These are phyloP conservation scores for Cyclotella cryptica DNA, from an alignment of 108 stramenopile genomes.

Conservation along the genomic window DNA sequence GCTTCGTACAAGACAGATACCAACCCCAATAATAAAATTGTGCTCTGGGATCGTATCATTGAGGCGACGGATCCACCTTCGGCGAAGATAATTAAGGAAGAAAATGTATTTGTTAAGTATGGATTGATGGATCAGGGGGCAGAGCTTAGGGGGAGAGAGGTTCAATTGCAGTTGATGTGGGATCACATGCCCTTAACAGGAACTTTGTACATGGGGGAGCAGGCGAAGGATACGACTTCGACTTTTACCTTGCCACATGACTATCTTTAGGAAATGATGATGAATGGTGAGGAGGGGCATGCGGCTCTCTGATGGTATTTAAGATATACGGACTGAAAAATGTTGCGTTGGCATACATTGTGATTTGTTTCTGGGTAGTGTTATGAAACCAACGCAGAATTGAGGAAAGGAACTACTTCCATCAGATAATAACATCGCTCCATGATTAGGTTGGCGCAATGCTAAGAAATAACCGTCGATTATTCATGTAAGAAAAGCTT, in stretches of 20 bases:
- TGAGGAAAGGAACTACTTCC: too few relatives aligned
- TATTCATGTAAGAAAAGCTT: background rate
- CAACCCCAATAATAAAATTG: slow-evolving; percentile 91
- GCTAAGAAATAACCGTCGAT: too few relatives aligned
- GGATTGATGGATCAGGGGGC: slow-evolving; percentile 95
- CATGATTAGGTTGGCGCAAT: too few relatives aligned
- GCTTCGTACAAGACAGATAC: slow-evolving; percentile 87
- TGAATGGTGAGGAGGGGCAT: background rate
- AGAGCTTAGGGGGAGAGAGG: slow-evolving; percentile 90
- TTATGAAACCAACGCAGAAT: too few relatives aligned
- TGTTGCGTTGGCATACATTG: too few relatives aligned
- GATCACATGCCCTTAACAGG: slow-evolving; percentile 99
- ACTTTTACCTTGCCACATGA: slow-evolving; percentile 79
- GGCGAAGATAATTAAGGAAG: slow-evolving; percentile 74
- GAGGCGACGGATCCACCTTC: slow-evolving; percentile 71
- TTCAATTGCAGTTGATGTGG: slow-evolving; percentile 91
- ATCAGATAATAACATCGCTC: too few relatives aligned
- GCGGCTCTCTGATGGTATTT: background rate
- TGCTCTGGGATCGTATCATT: slow-evolving; percentile 97
- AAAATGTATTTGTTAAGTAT: slow-evolving; percentile 95
- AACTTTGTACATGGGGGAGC: slow-evolving; percentile 77
- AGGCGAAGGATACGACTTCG: slow-evolving; percentile 57
- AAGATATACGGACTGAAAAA: too few relatives aligned
- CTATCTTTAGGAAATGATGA: slow-evolving; percentile 47
- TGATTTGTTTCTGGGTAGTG: too few relatives aligned